Evolutionary conservation across 2,329 filamentous ascomycete species (phyloP).

Genomic region (Fusarium chuoi): DNA sequence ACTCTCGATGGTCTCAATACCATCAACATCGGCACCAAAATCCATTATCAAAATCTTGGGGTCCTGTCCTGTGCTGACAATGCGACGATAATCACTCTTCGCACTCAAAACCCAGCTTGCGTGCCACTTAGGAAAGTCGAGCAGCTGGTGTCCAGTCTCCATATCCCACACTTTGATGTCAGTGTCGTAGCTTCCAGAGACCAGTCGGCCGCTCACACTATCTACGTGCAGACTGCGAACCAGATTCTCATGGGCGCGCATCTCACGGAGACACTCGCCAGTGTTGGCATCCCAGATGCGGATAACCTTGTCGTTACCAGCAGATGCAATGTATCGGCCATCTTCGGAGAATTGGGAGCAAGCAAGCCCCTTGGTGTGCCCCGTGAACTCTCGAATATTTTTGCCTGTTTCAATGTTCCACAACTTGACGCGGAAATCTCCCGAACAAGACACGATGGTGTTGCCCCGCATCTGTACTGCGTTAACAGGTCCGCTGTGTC

Average conservation of each 20-base stretch:
- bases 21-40: conserved; percentile 74
- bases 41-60: conserved; percentile 93
- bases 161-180: conserved; percentile 96
- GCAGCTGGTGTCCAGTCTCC: conserved; percentile 78
- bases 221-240: conserved; percentile 94
- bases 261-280: conserved; percentile 82
- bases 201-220: conserved; percentile 82
- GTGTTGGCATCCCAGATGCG: conserved; percentile 96
- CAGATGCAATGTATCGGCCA: conserved; percentile 90
- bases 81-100: conserved; percentile 93
- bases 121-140: conserved; percentile 94
- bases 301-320: conserved; percentile 94
- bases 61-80: conserved; percentile 95
- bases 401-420: conserved; percentile 94
- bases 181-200: conserved; percentile 94
- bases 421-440: conserved; percentile 91
- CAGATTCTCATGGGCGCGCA: conserved; percentile 84
- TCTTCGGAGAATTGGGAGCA: conserved; percentile 97
- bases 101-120: conserved; percentile 96
- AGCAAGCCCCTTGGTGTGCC: conserved; percentile 91
- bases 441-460: conserved; percentile 90
- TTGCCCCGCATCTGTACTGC: conserved; percentile 95
- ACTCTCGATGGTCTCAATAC: conserved; percentile 69
- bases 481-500: conserved; percentile 93
- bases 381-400: conserved; percentile 88